Conservation (phyloP, 73 alveolate species). For the Paraurostyla sp. region DNA sequence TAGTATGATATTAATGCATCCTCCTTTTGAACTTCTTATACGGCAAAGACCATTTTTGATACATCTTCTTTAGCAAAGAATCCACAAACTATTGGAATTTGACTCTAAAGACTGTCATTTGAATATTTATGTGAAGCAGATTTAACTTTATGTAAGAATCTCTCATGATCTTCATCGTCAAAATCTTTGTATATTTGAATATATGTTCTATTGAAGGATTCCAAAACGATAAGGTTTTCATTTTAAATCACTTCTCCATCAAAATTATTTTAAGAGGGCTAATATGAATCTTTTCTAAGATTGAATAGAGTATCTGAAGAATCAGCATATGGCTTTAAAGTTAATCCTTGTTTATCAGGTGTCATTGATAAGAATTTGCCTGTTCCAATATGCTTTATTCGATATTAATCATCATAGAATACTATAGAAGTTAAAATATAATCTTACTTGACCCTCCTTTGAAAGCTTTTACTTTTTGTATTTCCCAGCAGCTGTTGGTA, state of each 20-base stretch:
- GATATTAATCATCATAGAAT: not conserved
- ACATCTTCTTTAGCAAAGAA: constrained; percentile 31
- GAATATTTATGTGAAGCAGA: not conserved
- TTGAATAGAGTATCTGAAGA: constrained; percentile 53
- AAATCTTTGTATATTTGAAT: constrained; percentile 50
- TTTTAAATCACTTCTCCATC: not conserved
- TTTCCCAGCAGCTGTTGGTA: constrained; percentile 72
- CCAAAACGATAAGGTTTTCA: constrained; percentile 8
- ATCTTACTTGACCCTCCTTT: constrained; percentile 59
- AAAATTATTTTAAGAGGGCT: not conserved
- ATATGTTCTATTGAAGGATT: constrained; percentile 5
- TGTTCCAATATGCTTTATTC: constrained; percentile 68
- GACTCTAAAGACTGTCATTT: not conserved
- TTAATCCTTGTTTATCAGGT: constrained; percentile 52
- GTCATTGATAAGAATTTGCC: constrained; percentile 52
- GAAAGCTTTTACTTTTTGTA: constrained; percentile 55
- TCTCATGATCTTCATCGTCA: constrained; percentile 32
- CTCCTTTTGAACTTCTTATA: constrained; percentile 13
- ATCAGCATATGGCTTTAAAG: constrained; percentile 36
- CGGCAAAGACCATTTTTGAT: constrained; percentile 59
- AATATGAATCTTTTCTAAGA: constrained; percentile 25
- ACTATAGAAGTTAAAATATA: not conserved
- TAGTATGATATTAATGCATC: not conserved
- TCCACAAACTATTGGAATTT: constrained; percentile 57
- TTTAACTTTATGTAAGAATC: constrained; percentile 1